These are phyloP conservation scores for Vigna hirtella DNA, from an alignment of 306 rosid species.

Conservation along the genomic window DNA sequence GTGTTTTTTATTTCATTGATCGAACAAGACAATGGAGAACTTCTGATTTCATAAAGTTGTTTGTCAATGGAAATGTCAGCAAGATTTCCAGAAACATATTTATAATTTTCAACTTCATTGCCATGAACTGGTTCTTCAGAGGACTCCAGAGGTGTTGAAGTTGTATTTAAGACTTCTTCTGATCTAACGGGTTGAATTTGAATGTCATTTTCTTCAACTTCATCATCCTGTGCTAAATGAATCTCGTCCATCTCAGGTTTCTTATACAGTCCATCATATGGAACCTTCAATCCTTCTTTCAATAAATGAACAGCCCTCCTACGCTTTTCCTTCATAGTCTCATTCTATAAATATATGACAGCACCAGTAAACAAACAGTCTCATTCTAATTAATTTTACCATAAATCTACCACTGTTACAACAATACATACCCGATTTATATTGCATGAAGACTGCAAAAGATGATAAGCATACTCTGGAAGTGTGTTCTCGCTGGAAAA, in stretches of 20 bases:
- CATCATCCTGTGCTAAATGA: conserved; percentile 25
- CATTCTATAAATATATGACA: conserved; percentile 53
- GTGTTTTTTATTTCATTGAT: conserved; percentile 41
- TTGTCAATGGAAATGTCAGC: conserved; percentile 32
- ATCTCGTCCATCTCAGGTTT: conserved; percentile 52
- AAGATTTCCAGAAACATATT: conserved; percentile 34
- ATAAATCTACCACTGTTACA: conserved; percentile 31
- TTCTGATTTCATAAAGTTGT: conserved; percentile 43
- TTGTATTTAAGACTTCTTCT: conserved; percentile 39
- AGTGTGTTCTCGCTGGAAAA: conserved; percentile 68
- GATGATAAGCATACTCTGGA: conserved; percentile 76
- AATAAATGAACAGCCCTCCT: conserved; percentile 63
- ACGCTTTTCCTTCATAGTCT: conserved; percentile 69
- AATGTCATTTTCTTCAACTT: conserved; percentile 46
- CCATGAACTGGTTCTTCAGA: conserved; percentile 44
- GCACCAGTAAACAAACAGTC: conserved; percentile 25
- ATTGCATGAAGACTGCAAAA: conserved; percentile 67
- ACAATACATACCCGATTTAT: conserved; percentile 73
- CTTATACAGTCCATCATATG: conserved; percentile 43
- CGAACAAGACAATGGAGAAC: conserved; percentile 30
- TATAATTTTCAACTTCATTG: conserved; percentile 34
- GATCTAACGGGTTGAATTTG: conserved; percentile 42
- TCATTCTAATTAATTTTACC: conserved; percentile 1
- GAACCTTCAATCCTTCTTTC: conserved; percentile 64
- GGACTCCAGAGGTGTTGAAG: conserved; percentile 43